These are phyloP conservation scores for Candida tetrigidarum DNA, from an alignment of 1,139 yeast genomes.

Conservation along the genomic window DNA sequence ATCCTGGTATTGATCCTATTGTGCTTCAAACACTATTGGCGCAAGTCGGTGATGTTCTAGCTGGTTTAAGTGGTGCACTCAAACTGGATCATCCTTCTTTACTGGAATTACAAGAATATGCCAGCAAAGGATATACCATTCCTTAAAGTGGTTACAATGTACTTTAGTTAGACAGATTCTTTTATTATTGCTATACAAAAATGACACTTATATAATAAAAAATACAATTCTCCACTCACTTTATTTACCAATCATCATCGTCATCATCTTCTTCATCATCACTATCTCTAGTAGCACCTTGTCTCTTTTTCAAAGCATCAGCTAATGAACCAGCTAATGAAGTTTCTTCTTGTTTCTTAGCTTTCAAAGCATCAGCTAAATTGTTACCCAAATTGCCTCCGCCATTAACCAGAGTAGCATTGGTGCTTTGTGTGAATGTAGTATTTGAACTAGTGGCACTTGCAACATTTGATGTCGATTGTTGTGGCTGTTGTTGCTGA, in stretches of 20 bases:
- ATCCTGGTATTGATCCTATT: slow-evolving; percentile 19
- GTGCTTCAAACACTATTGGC: background rate
- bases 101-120: background rate
- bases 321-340: slow-evolving; percentile 86
- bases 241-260: slow-evolving; percentile 46
- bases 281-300: slow-evolving; percentile 73
- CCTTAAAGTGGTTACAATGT: background rate
- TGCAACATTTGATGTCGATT: slow-evolving; percentile 14
- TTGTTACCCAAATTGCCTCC: slow-evolving; percentile 53
- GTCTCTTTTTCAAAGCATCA: slow-evolving; percentile 84
- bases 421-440: slow-evolving; percentile 18
- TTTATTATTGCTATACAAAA: background rate
- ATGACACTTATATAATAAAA: background rate
- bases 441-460: slow-evolving; percentile 18
- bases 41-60: too few relatives aligned
- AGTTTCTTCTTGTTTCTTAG: slow-evolving; percentile 66
- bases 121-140: background rate
- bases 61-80: too few relatives aligned
- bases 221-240: background rate
- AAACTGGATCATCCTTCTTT: background rate
- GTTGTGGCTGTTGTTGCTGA: slow-evolving; percentile 22
- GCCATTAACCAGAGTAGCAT: slow-evolving; percentile 16
- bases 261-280: slow-evolving; percentile 81
- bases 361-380: slow-evolving; percentile 73
- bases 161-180: too few relatives aligned